Percentiles rank a stretch among this genome's conserved stretches.
Conservation (phyloP, 108 stramenopile species). For the Nitzschia palea region DNA sequence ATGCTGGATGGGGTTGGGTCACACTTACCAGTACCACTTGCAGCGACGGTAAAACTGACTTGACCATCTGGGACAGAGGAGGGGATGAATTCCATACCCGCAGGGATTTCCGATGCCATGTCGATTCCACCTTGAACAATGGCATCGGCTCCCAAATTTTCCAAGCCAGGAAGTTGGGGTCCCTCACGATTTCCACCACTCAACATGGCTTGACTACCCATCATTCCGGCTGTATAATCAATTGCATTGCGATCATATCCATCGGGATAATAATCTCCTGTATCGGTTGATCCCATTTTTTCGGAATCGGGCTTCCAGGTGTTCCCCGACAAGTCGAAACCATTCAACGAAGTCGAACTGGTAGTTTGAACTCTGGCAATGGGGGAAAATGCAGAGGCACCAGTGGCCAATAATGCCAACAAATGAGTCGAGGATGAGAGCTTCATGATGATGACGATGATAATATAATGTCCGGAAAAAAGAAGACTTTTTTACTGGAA, state of each 20-base stretch:
- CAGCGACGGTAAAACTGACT: slow-evolving; percentile 58
- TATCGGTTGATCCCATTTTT: slow-evolving; percentile 82
- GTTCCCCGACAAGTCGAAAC: slow-evolving; percentile 63
- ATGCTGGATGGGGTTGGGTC: too few species aligned
- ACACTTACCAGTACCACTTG: slow-evolving; percentile 49
- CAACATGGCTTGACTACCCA: slow-evolving; percentile 51
- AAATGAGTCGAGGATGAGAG: neutral
- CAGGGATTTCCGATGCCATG: slow-evolving; percentile 63
- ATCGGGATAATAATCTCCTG: slow-evolving; percentile 84
- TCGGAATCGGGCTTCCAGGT: slow-evolving; percentile 77
- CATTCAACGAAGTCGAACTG: neutral
- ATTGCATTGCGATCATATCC: slow-evolving; percentile 65
- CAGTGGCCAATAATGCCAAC: neutral
- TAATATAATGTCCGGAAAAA: too few species aligned
- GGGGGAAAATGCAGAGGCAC: neutral
- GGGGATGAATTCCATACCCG: slow-evolving; percentile 80
- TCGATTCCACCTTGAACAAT: slow-evolving; percentile 67
- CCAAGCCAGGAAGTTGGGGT: slow-evolving; percentile 78
- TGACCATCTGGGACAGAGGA: slow-evolving; percentile 70
- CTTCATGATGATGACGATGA: neutral
- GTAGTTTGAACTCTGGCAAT: neutral
- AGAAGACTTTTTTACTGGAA: too few species aligned
- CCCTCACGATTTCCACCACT: slow-evolving; percentile 41
- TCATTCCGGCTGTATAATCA: slow-evolving; percentile 71
- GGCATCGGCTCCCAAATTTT: slow-evolving; percentile 75